A percentile compares a stretch with the other conserved stretches of the same genome.
Evolutionary conservation across 441 rosid genomes (phyloP).

Genomic region (Pelargonium myrrhifolium): DNA sequence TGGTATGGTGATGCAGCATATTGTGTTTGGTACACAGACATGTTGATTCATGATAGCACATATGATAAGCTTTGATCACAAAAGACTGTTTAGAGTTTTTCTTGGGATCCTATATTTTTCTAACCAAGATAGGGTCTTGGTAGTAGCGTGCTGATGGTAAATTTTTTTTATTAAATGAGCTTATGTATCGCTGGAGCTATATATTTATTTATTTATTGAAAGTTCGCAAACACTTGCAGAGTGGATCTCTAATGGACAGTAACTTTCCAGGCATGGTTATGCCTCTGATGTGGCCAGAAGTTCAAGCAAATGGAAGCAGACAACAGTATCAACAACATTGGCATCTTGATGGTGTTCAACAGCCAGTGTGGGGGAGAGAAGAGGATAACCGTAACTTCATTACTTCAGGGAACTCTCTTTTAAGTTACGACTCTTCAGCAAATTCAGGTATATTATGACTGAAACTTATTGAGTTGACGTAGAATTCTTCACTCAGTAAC

Average conservation of each 20-base stretch:
- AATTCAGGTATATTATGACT: constrained; percentile 43
- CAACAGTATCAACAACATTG: constrained; percentile 60
- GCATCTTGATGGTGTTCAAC: constrained; percentile 47
- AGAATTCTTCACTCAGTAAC: no score
- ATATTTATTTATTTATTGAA: neutral
- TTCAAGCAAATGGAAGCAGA: constrained; percentile 39
- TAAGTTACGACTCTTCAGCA: constrained; percentile 45
- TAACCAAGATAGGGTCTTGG: neutral
- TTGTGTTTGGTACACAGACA: neutral
- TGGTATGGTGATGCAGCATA: neutral
- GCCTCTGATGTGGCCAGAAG: constrained; percentile 64
- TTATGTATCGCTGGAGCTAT: neutral
- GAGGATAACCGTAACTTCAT: constrained; percentile 48
- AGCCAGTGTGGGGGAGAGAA: constrained; percentile 55
- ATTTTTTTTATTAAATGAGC: neutral
- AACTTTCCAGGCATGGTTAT: constrained; percentile 44
- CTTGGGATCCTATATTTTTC: neutral
- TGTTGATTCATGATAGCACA: neutral
- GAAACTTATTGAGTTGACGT: no score
- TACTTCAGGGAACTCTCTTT: constrained; percentile 50
- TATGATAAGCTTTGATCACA: neutral
- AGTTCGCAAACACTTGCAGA: constrained; percentile 35
- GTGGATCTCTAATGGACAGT: constrained; percentile 45
- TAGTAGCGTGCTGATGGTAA: neutral
- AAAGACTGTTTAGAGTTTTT: neutral